These are phyloP conservation scores for Neurospora sp. DNA, from an alignment of 495 filamentous ascomycete genomes.

Conservation along the genomic window DNA sequence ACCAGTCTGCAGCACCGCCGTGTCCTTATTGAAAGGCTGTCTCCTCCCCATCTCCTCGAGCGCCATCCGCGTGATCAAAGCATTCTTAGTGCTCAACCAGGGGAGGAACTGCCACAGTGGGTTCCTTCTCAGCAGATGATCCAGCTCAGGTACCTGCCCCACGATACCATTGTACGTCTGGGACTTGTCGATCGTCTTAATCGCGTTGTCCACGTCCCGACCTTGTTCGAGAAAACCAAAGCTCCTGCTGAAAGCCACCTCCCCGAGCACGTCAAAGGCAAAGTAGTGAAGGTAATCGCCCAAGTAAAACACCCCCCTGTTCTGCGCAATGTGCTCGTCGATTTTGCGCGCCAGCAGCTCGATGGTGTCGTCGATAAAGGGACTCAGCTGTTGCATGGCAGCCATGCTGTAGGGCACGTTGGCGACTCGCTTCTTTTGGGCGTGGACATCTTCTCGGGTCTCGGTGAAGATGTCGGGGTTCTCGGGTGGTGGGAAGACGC, in stretches of 20 bases:
- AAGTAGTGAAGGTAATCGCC: slow-evolving; percentile 45
- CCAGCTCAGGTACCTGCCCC: slow-evolving; percentile 40
- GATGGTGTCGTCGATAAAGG: slow-evolving; percentile 40
- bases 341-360: slow-evolving; percentile 31
- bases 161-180: slow-evolving; percentile 47
- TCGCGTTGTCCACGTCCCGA: slow-evolving; percentile 46
- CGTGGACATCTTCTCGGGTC: slow-evolving; percentile 43
- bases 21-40: slow-evolving; percentile 34
- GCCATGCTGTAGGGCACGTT: slow-evolving; percentile 45
- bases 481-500: slow-evolving; percentile 44
- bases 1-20: slow-evolving; percentile 28
- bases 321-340: slow-evolving; percentile 17
- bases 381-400: slow-evolving; percentile 39
- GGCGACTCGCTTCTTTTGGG: slow-evolving; percentile 45
- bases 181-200: slow-evolving; percentile 42
- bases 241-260: slow-evolving; percentile 53
- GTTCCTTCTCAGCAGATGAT: slow-evolving; percentile 37
- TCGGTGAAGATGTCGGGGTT: slow-evolving; percentile 53
- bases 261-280: slow-evolving; percentile 49
- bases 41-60: slow-evolving; percentile 37
- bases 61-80: slow-evolving; percentile 41
- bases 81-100: slow-evolving; percentile 33
- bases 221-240: slow-evolving; percentile 54
- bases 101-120: slow-evolving; percentile 40
- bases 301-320: slow-evolving; percentile 29